Evolutionary conservation across 352 stramenopile species (phyloP).

Genomic region (Blastocystis sp.): DNA sequence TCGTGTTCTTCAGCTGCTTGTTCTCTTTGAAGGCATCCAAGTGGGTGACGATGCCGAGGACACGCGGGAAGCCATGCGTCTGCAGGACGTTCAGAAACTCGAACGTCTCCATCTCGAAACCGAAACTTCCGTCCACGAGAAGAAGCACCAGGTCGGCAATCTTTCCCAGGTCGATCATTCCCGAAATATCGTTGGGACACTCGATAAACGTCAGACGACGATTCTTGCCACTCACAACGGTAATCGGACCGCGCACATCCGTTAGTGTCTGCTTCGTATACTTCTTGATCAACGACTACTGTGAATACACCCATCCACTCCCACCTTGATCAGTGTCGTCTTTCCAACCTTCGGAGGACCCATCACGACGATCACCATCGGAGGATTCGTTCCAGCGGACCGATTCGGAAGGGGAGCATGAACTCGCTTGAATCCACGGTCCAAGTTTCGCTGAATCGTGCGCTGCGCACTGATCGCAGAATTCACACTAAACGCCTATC

Average conservation of each 20-base stretch:
- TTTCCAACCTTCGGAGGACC: slow-evolving; percentile 89
- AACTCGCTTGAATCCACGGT: slow-evolving; percentile 89
- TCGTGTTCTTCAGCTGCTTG: slow-evolving; percentile 91
- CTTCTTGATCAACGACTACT: slow-evolving; percentile 87
- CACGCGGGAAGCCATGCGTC: slow-evolving; percentile 75
- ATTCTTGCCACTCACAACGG: slow-evolving; percentile 90
- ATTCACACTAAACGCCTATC: slow-evolving; percentile 85
- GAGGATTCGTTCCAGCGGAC: slow-evolving; percentile 74
- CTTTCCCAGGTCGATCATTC: slow-evolving; percentile 67
- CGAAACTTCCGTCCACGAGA: slow-evolving; percentile 97
- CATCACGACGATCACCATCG: slow-evolving; percentile 90
- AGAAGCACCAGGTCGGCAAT: slow-evolving; percentile 94
- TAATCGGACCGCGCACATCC: slow-evolving; percentile 91
- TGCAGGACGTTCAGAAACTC: slow-evolving; percentile 99
- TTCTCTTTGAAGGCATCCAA: slow-evolving; percentile 93
- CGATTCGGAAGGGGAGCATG: slow-evolving; percentile 74
- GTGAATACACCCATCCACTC: slow-evolving; percentile 58
- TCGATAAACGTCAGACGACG: slow-evolving; percentile 95
- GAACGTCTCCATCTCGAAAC: slow-evolving; percentile 99
- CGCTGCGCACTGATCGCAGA: slow-evolving; percentile 86
- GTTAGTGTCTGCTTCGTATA: slow-evolving; percentile 95
- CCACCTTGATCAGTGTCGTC: slow-evolving; percentile 81
- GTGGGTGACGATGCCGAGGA: slow-evolving; percentile 97
- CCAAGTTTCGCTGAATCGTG: slow-evolving; percentile 90
- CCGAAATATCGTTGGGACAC: slow-evolving; percentile 84